Evolutionary conservation across 768 basidiomycete genomes (phyloP).

Genomic region (Asterophora lycoperdoides): DNA sequence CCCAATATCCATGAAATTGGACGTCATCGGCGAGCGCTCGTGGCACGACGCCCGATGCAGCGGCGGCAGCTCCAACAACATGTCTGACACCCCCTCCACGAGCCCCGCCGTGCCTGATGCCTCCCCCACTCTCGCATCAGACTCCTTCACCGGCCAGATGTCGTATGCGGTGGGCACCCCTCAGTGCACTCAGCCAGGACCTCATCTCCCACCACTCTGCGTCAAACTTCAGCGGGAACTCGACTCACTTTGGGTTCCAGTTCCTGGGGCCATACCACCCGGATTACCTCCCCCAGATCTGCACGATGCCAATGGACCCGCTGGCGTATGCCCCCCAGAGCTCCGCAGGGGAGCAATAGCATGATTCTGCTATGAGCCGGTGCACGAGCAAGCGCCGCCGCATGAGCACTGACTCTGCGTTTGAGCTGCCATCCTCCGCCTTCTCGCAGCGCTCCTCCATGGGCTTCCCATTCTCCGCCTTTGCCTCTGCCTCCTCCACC

Average conservation of each 20-base stretch:
- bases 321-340: conserved; percentile 53
- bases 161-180: conserved; percentile 36
- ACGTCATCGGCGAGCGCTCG: conserved; percentile 84
- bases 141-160: conserved; percentile 62
- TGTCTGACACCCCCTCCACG: conserved; percentile 68
- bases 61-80: conserved; percentile 30
- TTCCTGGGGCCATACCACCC: conserved; percentile 76
- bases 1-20: conserved; percentile 89
- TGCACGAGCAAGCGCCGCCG: conserved; percentile 63
- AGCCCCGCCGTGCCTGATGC: conserved; percentile 61
- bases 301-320: conserved; percentile 42
- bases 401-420: conserved; percentile 59
- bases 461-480: too few relatives aligned
- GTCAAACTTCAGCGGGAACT: too few relatives aligned
- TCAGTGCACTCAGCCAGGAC: conserved; percentile 39
- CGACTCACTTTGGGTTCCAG: too few relatives aligned
- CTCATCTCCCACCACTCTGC: conserved; percentile 21
- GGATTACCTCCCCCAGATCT: conserved; percentile 59
- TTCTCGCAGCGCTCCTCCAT: conserved; percentile 57
- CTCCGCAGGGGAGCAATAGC: conserved; percentile 33
- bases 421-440: conserved; percentile 57
- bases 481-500: conserved; percentile 46
- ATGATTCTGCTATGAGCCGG: conserved; percentile 34
- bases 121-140: conserved; percentile 67
- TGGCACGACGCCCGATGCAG: conserved; percentile 71